phyloP scores from a whole-genome alignment of 495 filamentous ascomycete species.

The Penicillium fimorum region DNA sequence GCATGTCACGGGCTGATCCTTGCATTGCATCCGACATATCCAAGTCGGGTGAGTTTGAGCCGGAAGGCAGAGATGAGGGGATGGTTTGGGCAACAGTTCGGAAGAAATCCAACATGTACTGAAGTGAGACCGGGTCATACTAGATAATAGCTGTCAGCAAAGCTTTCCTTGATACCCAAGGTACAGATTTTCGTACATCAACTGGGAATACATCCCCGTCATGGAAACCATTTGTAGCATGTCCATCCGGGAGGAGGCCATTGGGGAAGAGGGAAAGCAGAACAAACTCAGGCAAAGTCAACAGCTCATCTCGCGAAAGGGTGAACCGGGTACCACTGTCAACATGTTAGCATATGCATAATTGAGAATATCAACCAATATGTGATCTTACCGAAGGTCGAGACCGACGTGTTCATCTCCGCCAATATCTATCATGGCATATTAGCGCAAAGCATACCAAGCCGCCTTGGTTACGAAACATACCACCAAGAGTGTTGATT shows the following conservation, averaged over 20 bases:
- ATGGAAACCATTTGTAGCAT: conserved; percentile 76
- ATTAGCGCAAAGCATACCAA: not conserved
- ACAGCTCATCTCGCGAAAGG: conserved; percentile 87
- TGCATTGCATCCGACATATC: conserved; percentile 68
- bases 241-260: conserved; percentile 93
- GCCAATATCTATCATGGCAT: conserved; percentile 60
- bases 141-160: conserved; percentile 60
- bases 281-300: conserved; percentile 96
- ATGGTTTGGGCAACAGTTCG: conserved; percentile 92
- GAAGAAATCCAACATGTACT: conserved; percentile 99
- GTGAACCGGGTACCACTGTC: conserved; percentile 86
- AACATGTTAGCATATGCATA: conserved; percentile 1
- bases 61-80: conserved; percentile 64
- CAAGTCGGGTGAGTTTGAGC: conserved; percentile 56
- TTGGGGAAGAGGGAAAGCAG: conserved; percentile 98
- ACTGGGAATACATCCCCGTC: conserved; percentile 95
- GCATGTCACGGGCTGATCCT: conserved; percentile 70
- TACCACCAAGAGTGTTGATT: conserved; percentile 86
- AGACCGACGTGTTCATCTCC: conserved; percentile 95
- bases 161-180: conserved; percentile 45
- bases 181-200: conserved; percentile 66
- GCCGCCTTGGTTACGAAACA: conserved; percentile 17
- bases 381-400: conserved; percentile 72
- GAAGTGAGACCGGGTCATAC: conserved; percentile 94
- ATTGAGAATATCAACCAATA: not conserved